Percentiles rank a stretch among this genome's conserved stretches.
phyloP scores from a whole-genome alignment of 2,329 filamentous ascomycete genomes.

The Fusarium domesticum region DNA sequence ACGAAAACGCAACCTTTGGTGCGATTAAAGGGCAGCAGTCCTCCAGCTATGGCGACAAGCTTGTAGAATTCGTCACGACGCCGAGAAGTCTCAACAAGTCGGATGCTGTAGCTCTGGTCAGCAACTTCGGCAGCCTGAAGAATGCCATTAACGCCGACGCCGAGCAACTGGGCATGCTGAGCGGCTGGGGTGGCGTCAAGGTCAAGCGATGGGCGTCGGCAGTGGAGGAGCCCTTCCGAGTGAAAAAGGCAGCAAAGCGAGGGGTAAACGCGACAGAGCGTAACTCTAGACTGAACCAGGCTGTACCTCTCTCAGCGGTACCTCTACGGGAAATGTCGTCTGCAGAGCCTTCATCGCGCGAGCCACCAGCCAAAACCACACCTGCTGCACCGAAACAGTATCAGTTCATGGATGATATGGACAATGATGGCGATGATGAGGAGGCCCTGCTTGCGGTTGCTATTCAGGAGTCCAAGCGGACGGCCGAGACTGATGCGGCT shows the following conservation, averaged over 20 bases:
- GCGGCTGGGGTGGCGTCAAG: conserved; percentile 94
- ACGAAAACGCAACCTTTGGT: conserved; percentile 76
- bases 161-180: conserved; percentile 80
- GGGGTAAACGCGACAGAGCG: conserved; percentile 27
- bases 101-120: conserved; percentile 85
- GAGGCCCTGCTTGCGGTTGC: conserved; percentile 49
- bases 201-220: conserved; percentile 80
- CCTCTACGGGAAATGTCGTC: conserved; percentile 41
- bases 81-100: conserved; percentile 91
- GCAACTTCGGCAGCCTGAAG: conserved; percentile 84
- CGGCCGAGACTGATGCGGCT: conserved; percentile 29
- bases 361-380: conserved; percentile 18
- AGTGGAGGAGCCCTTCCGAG: conserved; percentile 81
- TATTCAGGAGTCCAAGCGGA: conserved; percentile 46
- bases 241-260: conserved; percentile 63
- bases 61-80: conserved; percentile 90
- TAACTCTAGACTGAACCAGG: conserved; percentile 35
- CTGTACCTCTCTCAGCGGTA: conserved; percentile 40
- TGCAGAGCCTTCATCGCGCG: conserved; percentile 16
- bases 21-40: conserved; percentile 85
- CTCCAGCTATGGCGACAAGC: conserved; percentile 76
- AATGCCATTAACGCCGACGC: conserved; percentile 83
- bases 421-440: conserved; percentile 47
- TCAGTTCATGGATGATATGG: conserved; percentile 41
- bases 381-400: conserved; percentile 32